Evolutionary conservation across 1,284 basidiomycete species (phyloP).

Genomic region (Fomes fomentarius): DNA sequence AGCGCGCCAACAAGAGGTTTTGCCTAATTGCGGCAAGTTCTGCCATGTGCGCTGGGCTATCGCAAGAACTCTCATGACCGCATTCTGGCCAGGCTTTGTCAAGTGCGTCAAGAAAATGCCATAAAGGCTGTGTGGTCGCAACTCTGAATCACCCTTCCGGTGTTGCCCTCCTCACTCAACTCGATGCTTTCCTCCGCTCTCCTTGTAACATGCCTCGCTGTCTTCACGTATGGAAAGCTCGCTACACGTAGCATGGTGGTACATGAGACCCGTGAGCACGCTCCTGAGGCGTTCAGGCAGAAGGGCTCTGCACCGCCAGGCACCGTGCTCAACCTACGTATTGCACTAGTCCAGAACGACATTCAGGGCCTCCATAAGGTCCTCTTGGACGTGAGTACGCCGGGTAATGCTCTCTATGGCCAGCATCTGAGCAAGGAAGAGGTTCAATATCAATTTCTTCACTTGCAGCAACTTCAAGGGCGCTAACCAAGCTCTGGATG

Average conservation of each 20-base stretch:
- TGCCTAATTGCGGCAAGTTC: too few species aligned
- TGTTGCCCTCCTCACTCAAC: too few species aligned
- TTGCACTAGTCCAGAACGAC: slow-evolving; percentile 38
- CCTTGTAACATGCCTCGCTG: slow-evolving; percentile 19
- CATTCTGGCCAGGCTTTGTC: too few species aligned
- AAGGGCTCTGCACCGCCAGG: slow-evolving; percentile 31
- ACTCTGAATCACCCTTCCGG: too few species aligned
- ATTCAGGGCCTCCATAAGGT: slow-evolving; percentile 52
- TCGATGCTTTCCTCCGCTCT: slow-evolving; percentile 29
- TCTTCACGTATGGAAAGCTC: slow-evolving; percentile 27
- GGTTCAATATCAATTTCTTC: slow-evolving; percentile 19
- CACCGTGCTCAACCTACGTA: slow-evolving; percentile 34
- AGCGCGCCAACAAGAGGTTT: too few species aligned
- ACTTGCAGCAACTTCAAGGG: background rate
- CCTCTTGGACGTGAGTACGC: slow-evolving; percentile 60
- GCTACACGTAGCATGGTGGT: slow-evolving; percentile 32
- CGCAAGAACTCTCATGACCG: too few species aligned
- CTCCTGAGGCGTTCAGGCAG: slow-evolving; percentile 33
- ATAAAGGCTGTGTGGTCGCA: too few species aligned
- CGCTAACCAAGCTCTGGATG: slow-evolving; percentile 18
- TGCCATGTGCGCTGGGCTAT: too few species aligned
- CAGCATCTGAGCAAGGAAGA: slow-evolving; percentile 59
- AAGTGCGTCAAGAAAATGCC: too few species aligned
- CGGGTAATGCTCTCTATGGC: slow-evolving; percentile 49
- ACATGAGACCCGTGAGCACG: slow-evolving; percentile 32